Conservation (phyloP, 2,329 filamentous ascomycete genomes). For the Hymenoscyphus infarciens region DNA sequence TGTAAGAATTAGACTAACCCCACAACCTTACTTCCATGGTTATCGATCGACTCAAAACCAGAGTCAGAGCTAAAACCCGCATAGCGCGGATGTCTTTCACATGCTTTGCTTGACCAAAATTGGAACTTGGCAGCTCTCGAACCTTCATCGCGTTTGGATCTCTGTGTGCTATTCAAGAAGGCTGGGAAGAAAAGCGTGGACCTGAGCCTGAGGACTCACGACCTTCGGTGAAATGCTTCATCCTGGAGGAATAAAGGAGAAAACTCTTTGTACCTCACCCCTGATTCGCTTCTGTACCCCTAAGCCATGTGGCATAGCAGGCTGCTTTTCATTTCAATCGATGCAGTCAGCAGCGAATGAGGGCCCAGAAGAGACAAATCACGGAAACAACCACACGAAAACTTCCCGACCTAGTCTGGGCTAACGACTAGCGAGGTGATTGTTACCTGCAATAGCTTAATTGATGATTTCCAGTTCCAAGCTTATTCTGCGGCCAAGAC, state of each 20-base stretch:
- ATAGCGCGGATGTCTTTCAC: neutral
- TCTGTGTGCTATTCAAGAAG: neutral
- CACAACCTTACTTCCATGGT: neutral
- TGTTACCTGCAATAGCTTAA: neutral
- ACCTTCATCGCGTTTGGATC: no score
- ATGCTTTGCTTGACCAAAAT: neutral
- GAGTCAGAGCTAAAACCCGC: neutral
- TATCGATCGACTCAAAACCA: neutral
- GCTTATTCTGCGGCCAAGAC: neutral
- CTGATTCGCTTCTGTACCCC: constrained; percentile 8
- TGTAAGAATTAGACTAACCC: neutral
- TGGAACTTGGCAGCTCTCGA: neutral
- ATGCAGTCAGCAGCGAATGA: constrained; percentile 16
- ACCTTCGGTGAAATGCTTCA: constrained; percentile 1
- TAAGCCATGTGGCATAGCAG: constrained; percentile 15
- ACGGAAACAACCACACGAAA: neutral
- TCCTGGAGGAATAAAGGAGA: neutral
- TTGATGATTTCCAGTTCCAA: neutral
- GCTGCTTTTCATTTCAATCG: constrained; percentile 14
- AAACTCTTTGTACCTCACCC: neutral
- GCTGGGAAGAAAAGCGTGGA: neutral
- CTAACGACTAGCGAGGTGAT: neutral
- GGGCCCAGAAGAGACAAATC: neutral
- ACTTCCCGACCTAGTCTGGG: neutral
- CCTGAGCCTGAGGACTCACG: neutral